These are phyloP conservation scores for Rhodotorula glutinis DNA, from an alignment of 1,284 basidiomycete species.

Conservation along the genomic window DNA sequence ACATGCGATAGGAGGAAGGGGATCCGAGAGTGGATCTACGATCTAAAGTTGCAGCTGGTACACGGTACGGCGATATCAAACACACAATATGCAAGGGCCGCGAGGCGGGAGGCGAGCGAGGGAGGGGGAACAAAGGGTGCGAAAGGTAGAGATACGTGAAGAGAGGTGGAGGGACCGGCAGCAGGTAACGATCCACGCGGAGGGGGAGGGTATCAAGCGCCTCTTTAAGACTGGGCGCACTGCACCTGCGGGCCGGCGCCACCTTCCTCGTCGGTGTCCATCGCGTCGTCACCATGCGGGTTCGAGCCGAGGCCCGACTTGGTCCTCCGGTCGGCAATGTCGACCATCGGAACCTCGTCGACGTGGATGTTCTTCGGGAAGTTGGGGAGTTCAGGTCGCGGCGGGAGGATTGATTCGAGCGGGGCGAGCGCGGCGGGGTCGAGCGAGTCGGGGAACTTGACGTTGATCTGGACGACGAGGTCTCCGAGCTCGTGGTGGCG, in stretches of 20 bases:
- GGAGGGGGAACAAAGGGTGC: neutral
- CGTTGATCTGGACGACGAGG: slow-evolving; percentile 80
- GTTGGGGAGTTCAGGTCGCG: slow-evolving; percentile 67
- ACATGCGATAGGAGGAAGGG: too few relatives aligned
- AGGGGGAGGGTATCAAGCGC: neutral
- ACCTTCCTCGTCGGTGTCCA: slow-evolving; percentile 43
- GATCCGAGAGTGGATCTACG: too few relatives aligned
- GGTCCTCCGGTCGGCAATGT: slow-evolving; percentile 61
- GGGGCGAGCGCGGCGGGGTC: slow-evolving; percentile 64
- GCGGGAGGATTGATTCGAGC: slow-evolving; percentile 83
- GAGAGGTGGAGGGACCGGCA: neutral
- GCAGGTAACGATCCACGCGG: too few relatives aligned
- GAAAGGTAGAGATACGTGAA: neutral
- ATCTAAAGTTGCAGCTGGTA: neutral
- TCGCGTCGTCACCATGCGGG: slow-evolving; percentile 29
- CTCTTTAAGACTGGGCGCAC: slow-evolving; percentile 48
- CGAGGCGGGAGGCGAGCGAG: neutral
- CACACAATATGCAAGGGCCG: slow-evolving; percentile 1
- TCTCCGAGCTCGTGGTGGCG: slow-evolving; percentile 96
- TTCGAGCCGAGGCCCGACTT: slow-evolving; percentile 24
- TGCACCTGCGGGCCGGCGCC: slow-evolving; percentile 49
- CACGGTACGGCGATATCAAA: neutral
- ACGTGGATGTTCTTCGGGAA: slow-evolving; percentile 63
- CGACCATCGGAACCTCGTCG: slow-evolving; percentile 80
- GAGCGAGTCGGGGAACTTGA: slow-evolving; percentile 86